A percentile compares a stretch with the other conserved stretches of the same genome.
These are phyloP conservation scores for Singerocomus inundabilis DNA, from an alignment of 1,284 basidiomycete species.

Conservation along the genomic window DNA sequence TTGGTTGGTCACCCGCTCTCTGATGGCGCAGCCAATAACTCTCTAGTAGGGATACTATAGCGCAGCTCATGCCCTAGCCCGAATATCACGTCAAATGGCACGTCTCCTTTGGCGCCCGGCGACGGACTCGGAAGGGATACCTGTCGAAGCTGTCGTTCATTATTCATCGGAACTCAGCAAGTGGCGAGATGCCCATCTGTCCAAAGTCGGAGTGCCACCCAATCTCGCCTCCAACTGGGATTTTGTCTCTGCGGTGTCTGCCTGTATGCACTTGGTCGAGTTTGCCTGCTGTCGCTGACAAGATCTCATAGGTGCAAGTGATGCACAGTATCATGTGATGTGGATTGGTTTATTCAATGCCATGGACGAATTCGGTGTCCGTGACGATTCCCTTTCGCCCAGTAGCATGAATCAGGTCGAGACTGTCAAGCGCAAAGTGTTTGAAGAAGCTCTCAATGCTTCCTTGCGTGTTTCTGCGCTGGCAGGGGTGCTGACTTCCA, in stretches of 20 bases:
- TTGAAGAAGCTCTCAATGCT: conserved; percentile 79
- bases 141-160: conserved; percentile 56
- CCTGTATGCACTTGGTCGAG: conserved; percentile 47
- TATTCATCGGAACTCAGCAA: conserved; percentile 62
- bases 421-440: conserved; percentile 62
- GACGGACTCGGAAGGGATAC: conserved; percentile 74
- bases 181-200: conserved; percentile 78
- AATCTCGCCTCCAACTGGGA: conserved; percentile 86
- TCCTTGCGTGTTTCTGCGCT: conserved; percentile 85
- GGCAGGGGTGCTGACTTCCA: conserved; percentile 76
- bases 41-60: conserved; percentile 66
- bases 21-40: conserved; percentile 31
- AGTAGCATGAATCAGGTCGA: conserved; percentile 53
- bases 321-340: conserved; percentile 88
- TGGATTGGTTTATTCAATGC: conserved; percentile 81
- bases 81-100: conserved; percentile 76
- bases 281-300: conserved; percentile 20
- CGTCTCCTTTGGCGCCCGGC: conserved; percentile 75
- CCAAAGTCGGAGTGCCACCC: conserved; percentile 78
- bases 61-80: conserved; percentile 77
- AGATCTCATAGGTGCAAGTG: conserved; percentile 68
- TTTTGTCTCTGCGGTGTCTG: conserved; percentile 78
- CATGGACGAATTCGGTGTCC: conserved; percentile 80
- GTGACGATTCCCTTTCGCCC: conserved; percentile 48
- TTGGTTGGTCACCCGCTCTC: conserved; percentile 34